Percentiles rank a stretch among this genome's conserved stretches.
phyloP scores from a whole-genome alignment of 441 rosid species.

The Biscutella laevigata region DNA sequence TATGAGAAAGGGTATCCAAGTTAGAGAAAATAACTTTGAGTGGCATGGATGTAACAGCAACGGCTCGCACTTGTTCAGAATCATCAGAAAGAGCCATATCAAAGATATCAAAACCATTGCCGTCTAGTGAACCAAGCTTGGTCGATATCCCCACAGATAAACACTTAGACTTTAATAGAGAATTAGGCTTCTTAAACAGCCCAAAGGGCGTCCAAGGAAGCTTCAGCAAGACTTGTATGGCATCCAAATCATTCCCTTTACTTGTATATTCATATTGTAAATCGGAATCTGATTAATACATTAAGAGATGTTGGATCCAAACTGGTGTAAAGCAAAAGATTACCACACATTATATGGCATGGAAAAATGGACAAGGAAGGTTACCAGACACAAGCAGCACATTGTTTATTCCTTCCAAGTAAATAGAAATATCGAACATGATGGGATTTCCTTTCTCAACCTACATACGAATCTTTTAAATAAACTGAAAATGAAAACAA shows the following conservation, averaged over 20 bases:
- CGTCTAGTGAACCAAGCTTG: slow-evolving; percentile 54
- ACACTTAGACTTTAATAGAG: slow-evolving; percentile 56
- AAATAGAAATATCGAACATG: slow-evolving; percentile 45
- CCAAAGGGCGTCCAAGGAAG: slow-evolving; percentile 69
- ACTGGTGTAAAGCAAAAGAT: slow-evolving; percentile 5
- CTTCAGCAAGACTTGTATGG: slow-evolving; percentile 50
- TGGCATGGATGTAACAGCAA: slow-evolving; percentile 68
- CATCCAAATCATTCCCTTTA: slow-evolving; percentile 32
- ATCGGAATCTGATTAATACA: slow-evolving; percentile 32
- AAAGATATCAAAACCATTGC: slow-evolving; percentile 49
- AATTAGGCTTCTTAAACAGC: slow-evolving; percentile 35
- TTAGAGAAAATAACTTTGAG: slow-evolving; percentile 59
- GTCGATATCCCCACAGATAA: slow-evolving; percentile 59
- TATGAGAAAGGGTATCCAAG: slow-evolving; percentile 37
- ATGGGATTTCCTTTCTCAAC: slow-evolving; percentile 39
- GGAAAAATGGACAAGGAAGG: slow-evolving; percentile 2
- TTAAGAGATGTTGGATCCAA: slow-evolving; percentile 12
- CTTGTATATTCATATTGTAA: slow-evolving; percentile 32
- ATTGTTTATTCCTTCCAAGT: slow-evolving; percentile 74
- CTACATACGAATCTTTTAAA: slow-evolving; percentile 36
- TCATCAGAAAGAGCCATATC: slow-evolving; percentile 66
- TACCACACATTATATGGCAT: neutral
- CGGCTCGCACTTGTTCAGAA: slow-evolving; percentile 73
- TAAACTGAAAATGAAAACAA: neutral
- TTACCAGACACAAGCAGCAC: slow-evolving; percentile 61